A percentile compares a stretch with the other conserved stretches of the same genome.
Conservation (phyloP, 2,329 filamentous ascomycete genomes). For the Xylaria digitata region DNA sequence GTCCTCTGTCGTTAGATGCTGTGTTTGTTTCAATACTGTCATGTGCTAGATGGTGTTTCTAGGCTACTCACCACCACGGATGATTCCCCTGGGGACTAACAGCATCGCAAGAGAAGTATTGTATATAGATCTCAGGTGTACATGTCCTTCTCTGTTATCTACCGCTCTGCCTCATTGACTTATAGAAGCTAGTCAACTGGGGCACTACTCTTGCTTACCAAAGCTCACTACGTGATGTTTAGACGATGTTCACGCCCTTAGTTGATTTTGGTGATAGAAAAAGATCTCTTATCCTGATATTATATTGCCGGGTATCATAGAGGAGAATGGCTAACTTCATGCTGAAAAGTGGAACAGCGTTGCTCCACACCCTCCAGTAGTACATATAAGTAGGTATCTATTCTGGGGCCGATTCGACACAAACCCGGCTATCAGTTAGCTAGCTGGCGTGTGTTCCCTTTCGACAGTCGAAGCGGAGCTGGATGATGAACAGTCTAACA, state of each 20-base stretch:
- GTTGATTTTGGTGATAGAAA: neutral
- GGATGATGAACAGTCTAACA: neutral
- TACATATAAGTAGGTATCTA: neutral
- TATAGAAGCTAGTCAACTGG: neutral
- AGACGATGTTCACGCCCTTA: neutral
- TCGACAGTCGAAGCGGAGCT: neutral
- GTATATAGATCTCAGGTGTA: too few species aligned
- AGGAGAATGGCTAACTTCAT: neutral
- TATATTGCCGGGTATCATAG: constrained; percentile 20
- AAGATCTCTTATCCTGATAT: constrained; percentile 2
- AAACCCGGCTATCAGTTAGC: neutral
- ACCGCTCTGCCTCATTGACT: neutral
- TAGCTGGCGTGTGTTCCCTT: constrained; percentile 1
- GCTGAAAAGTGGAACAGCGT: neutral
- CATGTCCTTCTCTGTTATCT: too few species aligned
- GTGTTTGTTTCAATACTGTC: too few species aligned
- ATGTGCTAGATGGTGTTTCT: too few species aligned
- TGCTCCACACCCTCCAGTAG: neutral
- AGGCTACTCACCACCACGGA: too few species aligned
- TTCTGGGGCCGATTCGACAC: neutral
- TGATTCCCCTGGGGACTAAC: too few species aligned
- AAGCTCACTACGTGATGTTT: neutral
- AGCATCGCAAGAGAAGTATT: too few species aligned
- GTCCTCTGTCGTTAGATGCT: too few species aligned
- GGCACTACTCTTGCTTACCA: neutral